Evolutionary conservation across 805 yeast species (phyloP), one percentile per base, ranked within the genome.

Genomic region (Ogataea saltuana): DNA sequence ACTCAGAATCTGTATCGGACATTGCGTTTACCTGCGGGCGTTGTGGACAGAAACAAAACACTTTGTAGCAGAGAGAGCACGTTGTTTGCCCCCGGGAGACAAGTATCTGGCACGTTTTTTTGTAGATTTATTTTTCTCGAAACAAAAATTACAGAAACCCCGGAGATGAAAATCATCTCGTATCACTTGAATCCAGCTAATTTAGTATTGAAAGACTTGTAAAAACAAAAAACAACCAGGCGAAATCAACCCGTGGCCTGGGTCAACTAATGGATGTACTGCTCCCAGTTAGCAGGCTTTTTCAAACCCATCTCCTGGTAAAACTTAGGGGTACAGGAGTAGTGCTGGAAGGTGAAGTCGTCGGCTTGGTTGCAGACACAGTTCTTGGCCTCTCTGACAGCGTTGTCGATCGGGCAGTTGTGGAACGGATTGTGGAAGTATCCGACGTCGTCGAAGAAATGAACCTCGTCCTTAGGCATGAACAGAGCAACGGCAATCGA

Each of bases 391-490:
- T 48, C 13, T 37, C 65, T 56, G 26, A 59, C 41, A 1, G 50
- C 41, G 27, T 59, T 53, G 33, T 66, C 65, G 33, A 58, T 54
- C 5, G 78, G 76, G 55, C 78, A 73, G 65, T 69, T 72, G n/a
- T 63, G 46, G 50, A 71, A 71, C 23, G 70, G 72, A 2, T 69
- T 70, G 64, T 86, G 93, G 53, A 72, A 73, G 61, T 86, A 87
- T 10, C 93, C 95, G 30, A 86, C 71, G 48, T 86, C 83, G 44
- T 80, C 83, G 55, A 87, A 84, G 68, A 76, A 84, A 62, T 83
- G 87, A 13, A 87, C 60, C 55, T 84, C 76, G 21, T 69, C 65
- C 54, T 72, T 71, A 45, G 78, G 73, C 42, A 82, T 61, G 56
- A 85, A 71, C 36, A 83, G 65, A 2, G 88, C 67, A 3, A 80